These are phyloP conservation scores for Biscogniauxia marginata DNA, from an alignment of 2,329 filamentous ascomycete genomes.

Conservation along the genomic window DNA sequence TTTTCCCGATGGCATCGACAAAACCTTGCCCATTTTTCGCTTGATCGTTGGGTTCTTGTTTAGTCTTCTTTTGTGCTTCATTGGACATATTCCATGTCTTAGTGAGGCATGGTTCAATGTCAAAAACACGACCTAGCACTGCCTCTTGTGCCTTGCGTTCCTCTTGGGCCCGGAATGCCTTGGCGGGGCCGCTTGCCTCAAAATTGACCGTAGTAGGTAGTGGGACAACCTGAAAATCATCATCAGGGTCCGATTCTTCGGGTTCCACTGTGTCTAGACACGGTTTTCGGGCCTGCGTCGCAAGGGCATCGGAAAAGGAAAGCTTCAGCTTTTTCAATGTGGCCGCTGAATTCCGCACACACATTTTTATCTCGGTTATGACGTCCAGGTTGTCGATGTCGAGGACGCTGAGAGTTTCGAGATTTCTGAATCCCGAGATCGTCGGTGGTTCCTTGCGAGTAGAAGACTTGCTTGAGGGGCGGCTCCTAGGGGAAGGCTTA, in stretches of 20 bases:
- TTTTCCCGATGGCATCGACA: constrained; percentile 38
- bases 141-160: constrained; percentile 55
- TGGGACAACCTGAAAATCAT: constrained; percentile 51
- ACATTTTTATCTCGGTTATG: constrained; percentile 53
- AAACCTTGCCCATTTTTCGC: constrained; percentile 31
- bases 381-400: constrained; percentile 61
- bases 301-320: constrained; percentile 56
- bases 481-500: constrained; percentile 36
- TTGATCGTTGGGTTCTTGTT: constrained; percentile 26
- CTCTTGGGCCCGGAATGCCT: constrained; percentile 48
- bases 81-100: constrained; percentile 34
- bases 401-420: constrained; percentile 53
- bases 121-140: constrained; percentile 52
- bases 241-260: constrained; percentile 53
- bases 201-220: constrained; percentile 27
- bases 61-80: constrained; percentile 28
- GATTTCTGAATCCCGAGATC: constrained; percentile 54
- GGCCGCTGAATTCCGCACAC: constrained; percentile 53
- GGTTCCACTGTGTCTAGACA: constrained; percentile 37
- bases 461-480: constrained; percentile 33
- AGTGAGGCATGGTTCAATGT: constrained; percentile 42
- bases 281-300: constrained; percentile 45
- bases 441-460: constrained; percentile 46
- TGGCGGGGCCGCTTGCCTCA: constrained; percentile 43
- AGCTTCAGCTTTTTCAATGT: constrained; percentile 55